Conservation (phyloP, 2,329 filamentous ascomycete genomes). For the Stromatinia cepivora region DNA sequence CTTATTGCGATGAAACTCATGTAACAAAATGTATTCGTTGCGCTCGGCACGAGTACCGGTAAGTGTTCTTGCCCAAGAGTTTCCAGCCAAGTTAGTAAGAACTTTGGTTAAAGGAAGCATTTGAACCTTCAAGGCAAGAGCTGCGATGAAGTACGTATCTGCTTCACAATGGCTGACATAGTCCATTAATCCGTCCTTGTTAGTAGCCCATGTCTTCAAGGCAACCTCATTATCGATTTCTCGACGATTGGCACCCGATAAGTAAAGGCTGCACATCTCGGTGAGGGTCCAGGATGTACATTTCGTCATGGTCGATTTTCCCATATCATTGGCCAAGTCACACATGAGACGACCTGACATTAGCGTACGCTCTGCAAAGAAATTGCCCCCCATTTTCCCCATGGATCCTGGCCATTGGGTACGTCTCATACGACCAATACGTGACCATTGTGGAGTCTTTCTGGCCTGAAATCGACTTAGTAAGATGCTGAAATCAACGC, state of each 20-base stretch:
- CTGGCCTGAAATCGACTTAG: conserved; percentile 84
- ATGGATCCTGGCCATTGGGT: conserved; percentile 84
- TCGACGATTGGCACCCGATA: conserved; percentile 63
- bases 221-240: conserved; percentile 89
- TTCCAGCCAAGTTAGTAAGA: conserved; percentile 92
- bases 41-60: conserved; percentile 95
- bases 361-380: conserved; percentile 89
- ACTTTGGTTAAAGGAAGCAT: conserved; percentile 93
- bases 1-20: conserved; percentile 95
- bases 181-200: conserved; percentile 84
- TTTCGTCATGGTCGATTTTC: conserved; percentile 94
- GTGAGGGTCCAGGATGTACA: conserved; percentile 98
- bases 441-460: conserved; percentile 92
- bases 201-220: conserved; percentile 81
- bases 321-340: conserved; percentile 92
- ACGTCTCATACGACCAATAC: conserved; percentile 82
- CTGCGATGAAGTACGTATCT: conserved; percentile 94
- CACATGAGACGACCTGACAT: conserved; percentile 88
- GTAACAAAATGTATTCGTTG: conserved; percentile 98
- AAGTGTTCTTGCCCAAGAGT: conserved; percentile 95
- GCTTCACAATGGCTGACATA: conserved; percentile 92
- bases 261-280: conserved; percentile 93
- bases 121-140: conserved; percentile 83
- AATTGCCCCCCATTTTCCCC: conserved; percentile 80
- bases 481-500: conserved; percentile 91